These are phyloP conservation scores for Teratosphaeria nubilosa DNA, from an alignment of 2,329 filamentous ascomycete species.

Conservation along the genomic window DNA sequence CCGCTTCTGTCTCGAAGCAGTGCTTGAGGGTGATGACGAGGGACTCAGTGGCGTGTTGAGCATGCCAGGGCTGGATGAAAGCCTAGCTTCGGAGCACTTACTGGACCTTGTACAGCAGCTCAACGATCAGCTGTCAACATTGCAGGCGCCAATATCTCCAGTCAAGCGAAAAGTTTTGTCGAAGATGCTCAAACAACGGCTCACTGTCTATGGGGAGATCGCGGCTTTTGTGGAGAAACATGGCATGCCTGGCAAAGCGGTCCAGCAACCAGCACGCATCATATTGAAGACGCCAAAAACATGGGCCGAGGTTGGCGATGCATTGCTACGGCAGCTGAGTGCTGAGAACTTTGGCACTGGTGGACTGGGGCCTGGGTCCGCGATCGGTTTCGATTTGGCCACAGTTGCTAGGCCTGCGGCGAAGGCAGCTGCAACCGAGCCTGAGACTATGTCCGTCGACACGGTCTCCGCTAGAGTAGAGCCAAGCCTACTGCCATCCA, in stretches of 20 bases:
- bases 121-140: constrained; percentile 45
- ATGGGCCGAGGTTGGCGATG: constrained; percentile 25
- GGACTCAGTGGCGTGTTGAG: constrained; percentile 43
- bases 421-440: neutral
- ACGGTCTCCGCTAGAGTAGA: neutral
- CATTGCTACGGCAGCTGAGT: constrained; percentile 18
- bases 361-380: constrained; percentile 10
- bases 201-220: constrained; percentile 44
- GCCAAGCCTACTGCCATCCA: neutral
- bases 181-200: constrained; percentile 41
- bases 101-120: constrained; percentile 39
- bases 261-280: constrained; percentile 9
- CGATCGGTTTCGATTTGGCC: constrained; percentile 18
- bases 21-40: constrained; percentile 52
- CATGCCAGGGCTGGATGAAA: constrained; percentile 49
- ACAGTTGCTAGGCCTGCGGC: neutral
- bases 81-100: constrained; percentile 43
- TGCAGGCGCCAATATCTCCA: constrained; percentile 40
- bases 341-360: constrained; percentile 18
- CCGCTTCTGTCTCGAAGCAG: constrained; percentile 54
- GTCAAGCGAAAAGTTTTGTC: constrained; percentile 43
- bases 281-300: constrained; percentile 16
- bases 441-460: neutral
- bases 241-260: neutral
- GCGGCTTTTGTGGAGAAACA: constrained; percentile 6